phyloP scores from a whole-genome alignment of 1,139 yeast genomes.

The Sugiyamaella japonica region DNA sequence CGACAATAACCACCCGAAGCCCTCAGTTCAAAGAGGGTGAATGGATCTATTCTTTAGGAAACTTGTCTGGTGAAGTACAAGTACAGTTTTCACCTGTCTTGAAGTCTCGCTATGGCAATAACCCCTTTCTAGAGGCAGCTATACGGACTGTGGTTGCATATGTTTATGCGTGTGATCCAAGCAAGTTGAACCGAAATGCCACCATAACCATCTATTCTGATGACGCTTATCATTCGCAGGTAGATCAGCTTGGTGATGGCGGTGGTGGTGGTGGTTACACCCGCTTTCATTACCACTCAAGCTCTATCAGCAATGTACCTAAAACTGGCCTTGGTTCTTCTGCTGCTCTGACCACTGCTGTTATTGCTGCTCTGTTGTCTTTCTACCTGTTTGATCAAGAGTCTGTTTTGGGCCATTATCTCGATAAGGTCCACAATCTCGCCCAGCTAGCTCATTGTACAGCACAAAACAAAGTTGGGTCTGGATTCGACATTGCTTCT shows the following conservation, averaged over 20 bases:
- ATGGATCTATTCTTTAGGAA: constrained; percentile 55
- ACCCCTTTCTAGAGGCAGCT: constrained; percentile 78
- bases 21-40: constrained; percentile 75
- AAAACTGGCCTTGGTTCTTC: constrained; percentile 97
- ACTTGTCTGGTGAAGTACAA: background rate
- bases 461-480: constrained; percentile 93
- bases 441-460: constrained; percentile 89
- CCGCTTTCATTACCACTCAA: constrained; percentile 59
- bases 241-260: constrained; percentile 39
- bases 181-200: constrained; percentile 34
- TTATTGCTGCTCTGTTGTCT: constrained; percentile 67
- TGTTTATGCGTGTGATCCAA: constrained; percentile 39
- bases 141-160: constrained; percentile 58
- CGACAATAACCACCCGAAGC: constrained; percentile 53
- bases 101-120: constrained; percentile 35
- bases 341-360: constrained; percentile 86
- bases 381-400: constrained; percentile 44
- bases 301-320: constrained; percentile 68
- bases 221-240: constrained; percentile 84
- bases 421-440: constrained; percentile 61
- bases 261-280: constrained; percentile 32
- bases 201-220: constrained; percentile 74
- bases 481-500: constrained; percentile 96
- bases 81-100: background rate
- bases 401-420: constrained; percentile 24